Base-by-base conservation (phyloP, 2,329 filamentous ascomycete species). In the Neonectria faginata region DNA sequence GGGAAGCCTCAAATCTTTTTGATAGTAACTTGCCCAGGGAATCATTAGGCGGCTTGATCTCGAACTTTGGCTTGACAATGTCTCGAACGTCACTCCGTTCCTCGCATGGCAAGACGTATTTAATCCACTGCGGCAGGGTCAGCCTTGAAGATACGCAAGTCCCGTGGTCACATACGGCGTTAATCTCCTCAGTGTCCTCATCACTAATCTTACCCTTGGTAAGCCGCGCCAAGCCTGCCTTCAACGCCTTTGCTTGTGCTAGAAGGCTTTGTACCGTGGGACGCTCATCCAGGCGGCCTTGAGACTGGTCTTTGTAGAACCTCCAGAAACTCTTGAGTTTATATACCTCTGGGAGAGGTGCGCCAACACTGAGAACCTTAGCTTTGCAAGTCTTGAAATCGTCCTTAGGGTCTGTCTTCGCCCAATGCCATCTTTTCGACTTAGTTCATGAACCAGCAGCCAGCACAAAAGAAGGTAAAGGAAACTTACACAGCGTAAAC, bases 201-300 rank as follows among this genome's bases (percentile, higher is more conserved):
- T 47, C 20, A 47, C 44, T 47, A 47, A 47, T 47, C 18, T 47
- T 47, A 25, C 44, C 44, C 44, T 47, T 47, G 20, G 44, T 47
- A 47, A 47, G 44, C 44, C 44, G 20, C 27, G 44, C 44, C 20
- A 47, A 47, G 44, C 44, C 44, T 47, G 44, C 44, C 44, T 47
- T 47, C 10, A 47, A 47, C 20, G 44, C 44, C 18, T 22, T 47
- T 47, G 20, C 44, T 25, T 47, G 20, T 47, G 44, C 18, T 47
- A 47, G 44, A 47, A 47, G 44, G 44, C 18, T 47, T 47, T 47
- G 10, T 47, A 47, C 44, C 20, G 44, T 47, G 20, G 44, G 44
- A 47, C 20, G 20, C 44, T 47, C 5, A 47, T 47, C 44, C 20
- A 47, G 20, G 44, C 44, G 20, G 44, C 44, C 44, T 47, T 22